A percentile compares a stretch with the other conserved stretches of the same genome.
phyloP scores from a whole-genome alignment of 495 filamentous ascomycete species.

The Lepraria neglecta region DNA sequence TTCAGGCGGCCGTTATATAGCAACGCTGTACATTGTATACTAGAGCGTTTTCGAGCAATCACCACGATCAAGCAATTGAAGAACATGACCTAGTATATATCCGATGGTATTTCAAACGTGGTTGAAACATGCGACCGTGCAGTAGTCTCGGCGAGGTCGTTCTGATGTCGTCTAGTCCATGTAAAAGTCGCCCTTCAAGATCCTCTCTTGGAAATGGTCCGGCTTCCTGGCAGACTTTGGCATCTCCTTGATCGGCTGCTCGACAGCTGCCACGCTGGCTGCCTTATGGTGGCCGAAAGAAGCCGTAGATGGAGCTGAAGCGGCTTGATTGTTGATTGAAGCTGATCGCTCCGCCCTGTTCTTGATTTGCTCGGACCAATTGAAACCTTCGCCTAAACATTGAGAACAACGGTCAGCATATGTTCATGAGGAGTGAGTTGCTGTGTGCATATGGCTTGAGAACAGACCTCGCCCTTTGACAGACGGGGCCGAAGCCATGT shows the following conservation, averaged over 20 bases:
- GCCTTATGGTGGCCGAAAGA: constrained; percentile 44
- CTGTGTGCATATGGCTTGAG: constrained; percentile 27
- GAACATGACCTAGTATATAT: not conserved
- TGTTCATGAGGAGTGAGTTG: not conserved
- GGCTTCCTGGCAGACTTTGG: constrained; percentile 62
- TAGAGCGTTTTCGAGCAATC: not conserved
- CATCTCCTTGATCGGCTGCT: constrained; percentile 61
- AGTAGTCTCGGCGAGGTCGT: not conserved
- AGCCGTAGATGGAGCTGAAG: constrained; percentile 26
- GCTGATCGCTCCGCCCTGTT: constrained; percentile 79
- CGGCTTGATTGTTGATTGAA: constrained; percentile 44
- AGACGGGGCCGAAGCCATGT: constrained; percentile 39
- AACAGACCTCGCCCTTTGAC: constrained; percentile 45
- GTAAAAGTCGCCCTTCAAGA: constrained; percentile 93
- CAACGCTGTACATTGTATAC: not conserved
- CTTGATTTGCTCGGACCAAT: constrained; percentile 91
- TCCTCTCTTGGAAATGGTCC: constrained; percentile 91
- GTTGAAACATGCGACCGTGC: not conserved
- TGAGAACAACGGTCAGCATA: constrained; percentile 50
- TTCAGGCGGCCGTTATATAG: not conserved
- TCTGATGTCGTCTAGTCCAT: constrained; percentile 62
- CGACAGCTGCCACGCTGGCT: constrained; percentile 63
- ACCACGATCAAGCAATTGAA: not conserved
- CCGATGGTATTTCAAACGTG: not conserved
- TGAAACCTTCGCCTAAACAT: constrained; percentile 79